Conservation (phyloP, 2,329 filamentous ascomycete genomes). For the Hypoxylon sp. region DNA sequence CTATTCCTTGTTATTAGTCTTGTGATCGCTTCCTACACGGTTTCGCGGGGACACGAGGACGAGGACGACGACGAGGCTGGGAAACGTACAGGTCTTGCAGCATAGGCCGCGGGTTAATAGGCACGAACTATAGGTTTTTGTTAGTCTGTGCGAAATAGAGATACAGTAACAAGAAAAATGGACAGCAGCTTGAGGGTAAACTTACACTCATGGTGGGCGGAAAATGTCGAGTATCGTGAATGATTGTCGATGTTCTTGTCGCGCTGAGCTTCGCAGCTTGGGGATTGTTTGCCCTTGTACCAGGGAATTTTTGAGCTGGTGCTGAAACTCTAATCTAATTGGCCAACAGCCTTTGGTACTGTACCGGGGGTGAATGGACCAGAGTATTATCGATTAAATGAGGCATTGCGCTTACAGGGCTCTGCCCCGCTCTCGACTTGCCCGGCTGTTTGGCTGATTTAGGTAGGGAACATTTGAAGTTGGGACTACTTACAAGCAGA, state of each 20-base stretch:
- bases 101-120: constrained; percentile 96
- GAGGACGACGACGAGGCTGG: constrained; percentile 14
- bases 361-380: background rate
- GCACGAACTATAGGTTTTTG: constrained; percentile 76
- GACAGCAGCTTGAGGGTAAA: background rate
- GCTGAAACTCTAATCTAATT: background rate
- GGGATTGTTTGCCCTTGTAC: constrained; percentile 7
- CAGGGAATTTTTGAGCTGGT: constrained; percentile 24
- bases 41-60: constrained; percentile 3
- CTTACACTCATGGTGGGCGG: constrained; percentile 57
- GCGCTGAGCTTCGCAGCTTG: constrained; percentile 25
- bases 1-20: constrained; percentile 58
- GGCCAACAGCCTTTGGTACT: background rate
- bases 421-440: constrained; percentile 10
- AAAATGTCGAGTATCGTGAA: constrained; percentile 33
- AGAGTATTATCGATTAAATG: constrained; percentile 16
- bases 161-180: background rate
- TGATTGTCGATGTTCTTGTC: constrained; percentile 26
- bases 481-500: too few relatives aligned
- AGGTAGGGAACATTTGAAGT: too few relatives aligned
- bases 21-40: constrained; percentile 19
- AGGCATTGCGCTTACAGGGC: constrained; percentile 11
- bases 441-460: too few relatives aligned
- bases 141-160: background rate
- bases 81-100: constrained; percentile 86